Percentiles rank a stretch among this genome's conserved stretches.
Evolutionary conservation across 352 stramenopile species (phyloP).

Genomic region (Globisporangium ultimum): DNA sequence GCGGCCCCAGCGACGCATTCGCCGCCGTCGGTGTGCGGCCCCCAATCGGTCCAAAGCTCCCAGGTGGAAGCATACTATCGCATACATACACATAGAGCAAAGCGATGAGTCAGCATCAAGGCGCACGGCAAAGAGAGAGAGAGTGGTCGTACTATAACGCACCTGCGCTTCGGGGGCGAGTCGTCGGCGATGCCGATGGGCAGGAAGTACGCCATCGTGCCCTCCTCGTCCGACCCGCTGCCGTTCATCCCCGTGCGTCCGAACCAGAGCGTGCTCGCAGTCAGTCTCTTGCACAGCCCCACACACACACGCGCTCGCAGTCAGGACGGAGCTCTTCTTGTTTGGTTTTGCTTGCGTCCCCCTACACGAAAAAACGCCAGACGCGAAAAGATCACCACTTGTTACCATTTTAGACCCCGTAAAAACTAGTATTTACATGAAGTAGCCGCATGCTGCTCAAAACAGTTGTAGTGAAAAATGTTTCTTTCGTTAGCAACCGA

Average conservation of each 20-base stretch:
- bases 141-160: conserved; percentile 6
- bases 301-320: too few species aligned
- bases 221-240: conserved; percentile 55
- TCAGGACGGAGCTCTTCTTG: too few species aligned
- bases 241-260: conserved; percentile 9
- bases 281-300: too few species aligned
- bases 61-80: conserved; percentile 7
- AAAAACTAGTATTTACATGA: too few species aligned
- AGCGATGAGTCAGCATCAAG: neutral
- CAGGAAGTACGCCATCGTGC: conserved; percentile 76
- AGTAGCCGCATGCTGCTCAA: too few species aligned
- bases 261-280: neutral
- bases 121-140: neutral
- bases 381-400: too few species aligned
- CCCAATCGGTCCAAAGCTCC: conserved; percentile 50
- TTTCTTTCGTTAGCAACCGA: too few species aligned
- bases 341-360: too few species aligned
- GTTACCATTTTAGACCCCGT: too few species aligned
- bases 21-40: conserved; percentile 18
- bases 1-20: neutral
- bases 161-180: conserved; percentile 71
- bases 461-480: too few species aligned
- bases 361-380: too few species aligned
- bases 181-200: conserved; percentile 83
- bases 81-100: neutral